Conservation (phyloP, 1,284 basidiomycete species). For the Microbotryum silenes-acaulis region DNA sequence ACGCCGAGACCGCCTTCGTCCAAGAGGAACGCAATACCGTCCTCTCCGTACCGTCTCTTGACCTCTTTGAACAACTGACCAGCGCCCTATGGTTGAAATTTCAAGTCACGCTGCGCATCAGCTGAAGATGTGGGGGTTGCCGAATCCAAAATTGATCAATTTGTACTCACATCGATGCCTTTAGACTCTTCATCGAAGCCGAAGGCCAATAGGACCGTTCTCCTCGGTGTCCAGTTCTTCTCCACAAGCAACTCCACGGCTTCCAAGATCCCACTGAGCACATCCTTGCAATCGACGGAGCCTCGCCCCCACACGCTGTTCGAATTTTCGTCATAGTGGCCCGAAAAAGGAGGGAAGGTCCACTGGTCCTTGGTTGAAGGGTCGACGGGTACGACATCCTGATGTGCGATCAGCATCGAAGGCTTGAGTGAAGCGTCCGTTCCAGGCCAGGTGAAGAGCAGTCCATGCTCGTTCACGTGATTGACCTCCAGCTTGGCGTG, state of each 20-base stretch:
- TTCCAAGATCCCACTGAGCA: slow-evolving; percentile 44
- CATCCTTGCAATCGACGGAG: slow-evolving; percentile 43
- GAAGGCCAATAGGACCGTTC: slow-evolving; percentile 54
- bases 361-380: slow-evolving; percentile 46
- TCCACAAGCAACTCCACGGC: slow-evolving; percentile 47
- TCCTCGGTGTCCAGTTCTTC: slow-evolving; percentile 39
- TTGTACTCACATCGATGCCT: slow-evolving; percentile 42
- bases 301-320: slow-evolving; percentile 49
- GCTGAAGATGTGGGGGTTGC: too few species aligned
- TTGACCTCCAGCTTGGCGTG: slow-evolving; percentile 39
- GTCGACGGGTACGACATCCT: slow-evolving; percentile 44
- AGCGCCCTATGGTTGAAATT: slow-evolving; percentile 44
- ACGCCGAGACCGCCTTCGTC: slow-evolving; percentile 43
- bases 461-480: slow-evolving; percentile 43
- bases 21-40: slow-evolving; percentile 55
- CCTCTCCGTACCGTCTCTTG: slow-evolving; percentile 51
- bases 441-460: slow-evolving; percentile 46
- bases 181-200: slow-evolving; percentile 64
- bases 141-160: too few species aligned
- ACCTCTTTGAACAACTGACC: slow-evolving; percentile 48
- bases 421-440: slow-evolving; percentile 40
- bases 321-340: slow-evolving; percentile 42
- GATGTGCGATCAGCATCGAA: slow-evolving; percentile 44
- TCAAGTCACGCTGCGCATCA: too few species aligned
- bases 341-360: slow-evolving; percentile 47